Evolutionary conservation across 2,329 filamentous ascomycete genomes (phyloP).

Genomic region (Colletotrichum chrysophilum): DNA sequence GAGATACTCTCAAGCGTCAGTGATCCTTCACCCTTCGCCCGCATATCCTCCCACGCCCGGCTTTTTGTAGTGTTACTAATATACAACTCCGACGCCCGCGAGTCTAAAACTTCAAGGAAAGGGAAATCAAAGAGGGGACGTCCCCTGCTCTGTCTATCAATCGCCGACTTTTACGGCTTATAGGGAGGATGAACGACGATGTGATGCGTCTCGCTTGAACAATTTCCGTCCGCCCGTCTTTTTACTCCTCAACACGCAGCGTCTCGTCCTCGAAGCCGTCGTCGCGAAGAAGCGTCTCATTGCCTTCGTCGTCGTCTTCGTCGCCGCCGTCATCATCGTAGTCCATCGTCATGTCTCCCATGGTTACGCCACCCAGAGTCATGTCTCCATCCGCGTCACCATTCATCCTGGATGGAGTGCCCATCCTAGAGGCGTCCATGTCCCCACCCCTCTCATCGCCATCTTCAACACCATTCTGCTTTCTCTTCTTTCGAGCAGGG

Average conservation of each 20-base stretch:
- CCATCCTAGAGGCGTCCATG: conserved; percentile 24
- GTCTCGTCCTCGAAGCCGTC: conserved; percentile 44
- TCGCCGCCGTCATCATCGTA: conserved; percentile 49
- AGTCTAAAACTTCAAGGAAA: background rate
- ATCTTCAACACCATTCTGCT: conserved; percentile 22
- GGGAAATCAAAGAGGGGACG: background rate
- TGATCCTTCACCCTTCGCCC: background rate
- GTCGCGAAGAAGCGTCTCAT: conserved; percentile 25
- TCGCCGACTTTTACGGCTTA: background rate
- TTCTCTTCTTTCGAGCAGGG: conserved; percentile 47
- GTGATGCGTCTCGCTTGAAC: background rate
- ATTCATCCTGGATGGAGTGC: conserved; percentile 26
- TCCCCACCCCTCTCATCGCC: conserved; percentile 26
- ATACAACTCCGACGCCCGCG: conserved; percentile 15
- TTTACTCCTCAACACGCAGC: background rate
- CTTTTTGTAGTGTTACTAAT: conserved; percentile 5
- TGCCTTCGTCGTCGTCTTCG: conserved; percentile 17
- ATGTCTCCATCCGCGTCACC: conserved; percentile 47
- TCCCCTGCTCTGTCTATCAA: background rate
- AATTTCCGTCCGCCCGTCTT: background rate
- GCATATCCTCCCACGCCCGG: background rate
- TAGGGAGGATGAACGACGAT: background rate
- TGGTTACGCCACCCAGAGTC: conserved; percentile 39
- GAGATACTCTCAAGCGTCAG: background rate
- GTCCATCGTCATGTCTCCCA: conserved; percentile 48